Conservation (phyloP, 176 grass and related monocot species). For the Avena atlantica region DNA sequence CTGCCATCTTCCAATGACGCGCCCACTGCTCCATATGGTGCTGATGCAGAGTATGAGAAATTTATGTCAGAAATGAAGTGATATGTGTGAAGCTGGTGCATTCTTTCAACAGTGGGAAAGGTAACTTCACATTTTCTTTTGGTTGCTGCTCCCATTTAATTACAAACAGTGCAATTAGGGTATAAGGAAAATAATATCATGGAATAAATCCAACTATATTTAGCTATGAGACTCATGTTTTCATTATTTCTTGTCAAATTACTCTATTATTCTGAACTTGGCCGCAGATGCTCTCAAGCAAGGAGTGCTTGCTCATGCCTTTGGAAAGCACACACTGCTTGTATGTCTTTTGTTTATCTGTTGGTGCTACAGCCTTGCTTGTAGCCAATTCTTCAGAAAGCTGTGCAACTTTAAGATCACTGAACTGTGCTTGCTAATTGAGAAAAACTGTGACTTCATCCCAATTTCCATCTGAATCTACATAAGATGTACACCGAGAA, state of each 20-base stretch:
- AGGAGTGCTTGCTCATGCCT: slow-evolving; percentile 21
- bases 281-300: not conserved
- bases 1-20: slow-evolving; percentile 47
- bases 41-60: slow-evolving; percentile 85
- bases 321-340: not conserved
- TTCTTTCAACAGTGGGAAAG: slow-evolving; percentile 45
- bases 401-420: not conserved
- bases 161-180: not conserved
- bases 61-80: slow-evolving; percentile 98
- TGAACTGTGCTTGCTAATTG: slow-evolving; percentile 2
- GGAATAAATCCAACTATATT: slow-evolving; percentile 3
- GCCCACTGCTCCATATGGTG: slow-evolving; percentile 47
- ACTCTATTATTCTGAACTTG: not conserved
- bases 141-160: slow-evolving; percentile 11
- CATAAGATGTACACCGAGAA: not conserved
- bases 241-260: not conserved
- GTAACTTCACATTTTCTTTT: slow-evolving; percentile 38
- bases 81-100: slow-evolving; percentile 39
- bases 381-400: slow-evolving; percentile 12
- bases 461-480: not conserved
- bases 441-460: not conserved
- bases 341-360: not conserved
- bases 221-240: not conserved
- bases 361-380: slow-evolving; percentile 4
- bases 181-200: slow-evolving; percentile 24